Percentiles rank a stretch among this genome's conserved stretches.
Conservation (phyloP, 805 yeast species). For the Clavispora carvajalis region DNA sequence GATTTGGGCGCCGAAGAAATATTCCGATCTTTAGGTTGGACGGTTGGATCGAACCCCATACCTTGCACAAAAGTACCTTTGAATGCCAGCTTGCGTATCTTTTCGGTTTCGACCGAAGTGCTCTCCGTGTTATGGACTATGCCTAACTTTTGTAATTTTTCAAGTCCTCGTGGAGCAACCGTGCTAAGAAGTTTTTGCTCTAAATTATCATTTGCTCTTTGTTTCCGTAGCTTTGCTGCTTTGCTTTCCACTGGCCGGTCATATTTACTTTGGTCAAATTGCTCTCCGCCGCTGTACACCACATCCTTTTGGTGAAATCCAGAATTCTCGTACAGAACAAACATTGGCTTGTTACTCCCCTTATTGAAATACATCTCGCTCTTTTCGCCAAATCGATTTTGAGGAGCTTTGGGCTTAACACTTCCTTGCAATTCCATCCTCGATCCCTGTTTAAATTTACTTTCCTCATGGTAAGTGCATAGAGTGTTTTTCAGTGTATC, state of each 20-base stretch:
- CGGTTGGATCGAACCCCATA: slow-evolving; percentile 52
- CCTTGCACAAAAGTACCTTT: slow-evolving; percentile 33
- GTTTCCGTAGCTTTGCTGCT: slow-evolving; percentile 14
- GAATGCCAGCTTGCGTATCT: slow-evolving; percentile 29
- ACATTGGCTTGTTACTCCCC: slow-evolving; percentile 20
- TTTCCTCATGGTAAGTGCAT: slow-evolving; percentile 72
- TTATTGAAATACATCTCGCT: slow-evolving; percentile 13
- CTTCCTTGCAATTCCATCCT: slow-evolving; percentile 74
- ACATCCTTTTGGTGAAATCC: slow-evolving; percentile 13
- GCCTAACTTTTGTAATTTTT: slow-evolving; percentile 13
- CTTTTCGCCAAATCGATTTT: slow-evolving; percentile 26
- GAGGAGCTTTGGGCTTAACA: slow-evolving; percentile 53
- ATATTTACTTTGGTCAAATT: slow-evolving; percentile 14
- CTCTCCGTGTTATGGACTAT: slow-evolving; percentile 16
- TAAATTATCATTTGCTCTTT: slow-evolving; percentile 13
- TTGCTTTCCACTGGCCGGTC: slow-evolving; percentile 14
- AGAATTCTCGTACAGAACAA: slow-evolving; percentile 12
- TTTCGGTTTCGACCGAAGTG: slow-evolving; percentile 7
- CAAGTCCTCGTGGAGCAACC: slow-evolving; percentile 9
- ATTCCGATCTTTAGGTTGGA: slow-evolving; percentile 6
- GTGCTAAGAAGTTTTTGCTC: slow-evolving; percentile 9
- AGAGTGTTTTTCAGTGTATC: slow-evolving; percentile 47
- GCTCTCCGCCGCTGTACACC: slow-evolving; percentile 14
- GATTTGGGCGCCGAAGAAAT: slow-evolving; percentile 3
- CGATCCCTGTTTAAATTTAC: slow-evolving; percentile 43